Evolutionary conservation across 768 basidiomycete species (phyloP), one percentile per base, ranked within the genome.

Genomic region (Amanita fuliginea): DNA sequence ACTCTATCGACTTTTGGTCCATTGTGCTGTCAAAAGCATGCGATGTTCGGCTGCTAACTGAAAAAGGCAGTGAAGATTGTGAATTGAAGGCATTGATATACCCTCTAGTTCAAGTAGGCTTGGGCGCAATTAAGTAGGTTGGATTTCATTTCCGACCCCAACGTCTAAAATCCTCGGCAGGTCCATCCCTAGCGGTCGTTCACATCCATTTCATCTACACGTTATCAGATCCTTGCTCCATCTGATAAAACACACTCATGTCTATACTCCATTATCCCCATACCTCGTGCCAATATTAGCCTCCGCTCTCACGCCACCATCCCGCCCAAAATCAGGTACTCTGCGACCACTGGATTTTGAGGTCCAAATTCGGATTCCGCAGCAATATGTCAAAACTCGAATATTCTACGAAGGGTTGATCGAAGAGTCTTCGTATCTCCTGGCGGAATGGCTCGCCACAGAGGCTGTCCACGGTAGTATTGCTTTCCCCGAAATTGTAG

Each of bases 1-100:
- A 99, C 63, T 89, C 82, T 51, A 71, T 99, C 55, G 96, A 99
- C 69, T 98, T 98, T 59, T 99, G 96, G 96, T 77, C 80, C 35
- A 74, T 89, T 36, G 91, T 97, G 8, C 75, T 99, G 8, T 85
- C 83, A 18, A 74, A 83, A 39, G 84, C 90, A 13, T 94, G 89
- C 59, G 80, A 83, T 58, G 67, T 69, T 24, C 69, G 81, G 57
- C 60, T 63, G 11, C 74, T 73, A 47, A 69, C 71, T 26, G 40
- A 42, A 42, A 32, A 26, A 6, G 30, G 32, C n/a, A 73, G 69
- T 16, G 64, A 75, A 46, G 85, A 84, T 59, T 91, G 84, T 61
- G 86, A 86, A 53, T 73, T 98, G 51, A 77, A 81, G 59, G 76
- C 88, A n/a, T 71, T 99, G 45, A 85, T 98, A 49, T 98, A 95